Conservation (phyloP, 73 alveolate genomes). For the Paramecium sonneborni region DNA sequence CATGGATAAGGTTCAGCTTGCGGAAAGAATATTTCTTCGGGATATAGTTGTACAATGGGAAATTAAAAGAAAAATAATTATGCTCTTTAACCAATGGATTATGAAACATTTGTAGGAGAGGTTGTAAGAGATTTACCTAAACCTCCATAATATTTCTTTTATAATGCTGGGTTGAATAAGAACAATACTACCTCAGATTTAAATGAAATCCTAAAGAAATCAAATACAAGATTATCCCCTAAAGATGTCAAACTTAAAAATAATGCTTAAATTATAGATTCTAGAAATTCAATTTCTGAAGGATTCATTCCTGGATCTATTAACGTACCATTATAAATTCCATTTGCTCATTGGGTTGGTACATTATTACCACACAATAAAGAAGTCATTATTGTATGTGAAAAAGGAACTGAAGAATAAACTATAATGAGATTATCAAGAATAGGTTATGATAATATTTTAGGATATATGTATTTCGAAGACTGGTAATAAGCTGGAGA, state of each 20-base stretch:
- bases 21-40: conserved; percentile 67
- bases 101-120: conserved; percentile 50
- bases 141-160: conserved; percentile 70
- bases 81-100: conserved; percentile 59
- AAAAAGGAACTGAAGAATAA: conserved; percentile 65
- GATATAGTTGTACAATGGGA: conserved; percentile 62
- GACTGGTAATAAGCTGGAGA: conserved; percentile 13
- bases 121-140: conserved; percentile 61
- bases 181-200: conserved; percentile 22
- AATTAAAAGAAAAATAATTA: conserved; percentile 54
- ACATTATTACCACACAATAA: conserved; percentile 51
- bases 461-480: conserved; percentile 59
- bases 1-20: conserved; percentile 84
- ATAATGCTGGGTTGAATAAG: conserved; percentile 66
- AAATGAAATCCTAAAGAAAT: not conserved
- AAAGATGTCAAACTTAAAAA: not conserved
- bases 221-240: not conserved
- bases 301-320: conserved; percentile 64
- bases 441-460: conserved; percentile 64
- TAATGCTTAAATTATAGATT: conserved; percentile 22
- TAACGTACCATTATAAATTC: conserved; percentile 56
- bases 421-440: conserved; percentile 68
- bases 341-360: conserved; percentile 72
- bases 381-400: conserved; percentile 56
- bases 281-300: conserved; percentile 56